Conservation (phyloP, 2,329 filamentous ascomycete species). For the Botrytis porri region DNA sequence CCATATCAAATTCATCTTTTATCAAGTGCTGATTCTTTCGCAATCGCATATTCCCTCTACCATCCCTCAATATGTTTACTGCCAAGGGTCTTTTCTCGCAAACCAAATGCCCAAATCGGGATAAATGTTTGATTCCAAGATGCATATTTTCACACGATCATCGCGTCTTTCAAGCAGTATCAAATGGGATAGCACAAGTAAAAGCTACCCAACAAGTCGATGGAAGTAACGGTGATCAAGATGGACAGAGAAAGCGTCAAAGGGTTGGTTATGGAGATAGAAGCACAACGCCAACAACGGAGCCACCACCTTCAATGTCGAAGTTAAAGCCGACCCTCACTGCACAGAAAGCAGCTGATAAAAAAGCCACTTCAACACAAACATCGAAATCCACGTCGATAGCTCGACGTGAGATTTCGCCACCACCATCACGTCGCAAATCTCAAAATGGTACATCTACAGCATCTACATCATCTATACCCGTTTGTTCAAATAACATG, state of each 20-base stretch:
- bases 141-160: slow-evolving; percentile 36
- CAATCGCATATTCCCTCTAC: neutral
- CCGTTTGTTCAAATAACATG: neutral
- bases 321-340: neutral
- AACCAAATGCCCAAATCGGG: slow-evolving; percentile 34
- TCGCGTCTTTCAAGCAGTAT: slow-evolving; percentile 20
- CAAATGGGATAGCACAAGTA: neutral
- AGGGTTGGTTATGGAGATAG: slow-evolving; percentile 29
- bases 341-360: neutral
- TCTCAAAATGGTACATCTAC: slow-evolving; percentile 16
- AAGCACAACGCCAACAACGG: neutral
- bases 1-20: neutral
- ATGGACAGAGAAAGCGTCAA: slow-evolving; percentile 38
- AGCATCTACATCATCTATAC: slow-evolving; percentile 19
- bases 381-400: slow-evolving; percentile 18
- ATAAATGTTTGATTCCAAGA: slow-evolving; percentile 35
- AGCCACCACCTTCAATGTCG: neutral
- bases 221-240: slow-evolving; percentile 30
- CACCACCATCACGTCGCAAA: slow-evolving; percentile 33
- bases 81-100: slow-evolving; percentile 37
- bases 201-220: neutral
- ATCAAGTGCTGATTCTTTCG: neutral
- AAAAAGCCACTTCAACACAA: neutral
- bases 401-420: slow-evolving; percentile 30
- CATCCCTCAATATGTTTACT: slow-evolving; percentile 33